These are phyloP conservation scores for Chaetothyriales sp. DNA, from an alignment of 2,329 filamentous ascomycete genomes.

Conservation along the genomic window DNA sequence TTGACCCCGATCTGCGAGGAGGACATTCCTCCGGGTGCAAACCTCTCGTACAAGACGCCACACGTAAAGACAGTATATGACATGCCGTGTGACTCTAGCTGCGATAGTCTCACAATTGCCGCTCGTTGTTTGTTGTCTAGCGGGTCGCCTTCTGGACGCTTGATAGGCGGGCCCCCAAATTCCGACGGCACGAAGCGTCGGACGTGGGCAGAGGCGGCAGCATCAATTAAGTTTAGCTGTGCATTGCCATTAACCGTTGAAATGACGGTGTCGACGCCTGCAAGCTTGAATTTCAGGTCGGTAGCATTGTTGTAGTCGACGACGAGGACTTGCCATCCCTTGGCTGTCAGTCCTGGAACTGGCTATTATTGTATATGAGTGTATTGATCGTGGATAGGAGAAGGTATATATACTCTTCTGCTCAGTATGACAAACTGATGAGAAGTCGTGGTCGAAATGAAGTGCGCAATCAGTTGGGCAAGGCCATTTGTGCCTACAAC, in stretches of 20 bases:
- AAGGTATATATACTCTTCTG: constrained; percentile 26
- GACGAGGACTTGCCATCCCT: constrained; percentile 49
- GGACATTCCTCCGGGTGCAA: constrained; percentile 52
- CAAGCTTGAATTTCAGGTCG: constrained; percentile 51
- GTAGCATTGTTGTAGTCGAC: constrained; percentile 52
- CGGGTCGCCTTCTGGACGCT: constrained; percentile 43
- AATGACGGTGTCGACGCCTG: constrained; percentile 60
- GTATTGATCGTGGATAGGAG: neutral
- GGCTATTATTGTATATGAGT: constrained; percentile 19
- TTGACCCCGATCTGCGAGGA: constrained; percentile 45
- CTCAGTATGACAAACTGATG: constrained; percentile 61
- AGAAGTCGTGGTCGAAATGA: constrained; percentile 47
- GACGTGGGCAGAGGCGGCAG: constrained; percentile 51
- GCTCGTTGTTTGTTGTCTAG: constrained; percentile 47
- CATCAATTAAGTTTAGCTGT: constrained; percentile 60
- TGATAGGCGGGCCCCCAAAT: constrained; percentile 52
- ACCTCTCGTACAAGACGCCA: constrained; percentile 63
- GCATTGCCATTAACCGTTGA: constrained; percentile 55
- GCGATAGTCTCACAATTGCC: constrained; percentile 44
- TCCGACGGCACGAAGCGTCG: constrained; percentile 61
- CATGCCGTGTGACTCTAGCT: constrained; percentile 43
- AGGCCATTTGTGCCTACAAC: constrained; percentile 50
- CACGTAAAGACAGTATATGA: constrained; percentile 59
- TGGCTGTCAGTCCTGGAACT: constrained; percentile 25
- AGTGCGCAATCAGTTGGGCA: constrained; percentile 43